phyloP scores from a whole-genome alignment of 2,329 filamentous ascomycete genomes.

The Pseudopithomyces maydicus region DNA sequence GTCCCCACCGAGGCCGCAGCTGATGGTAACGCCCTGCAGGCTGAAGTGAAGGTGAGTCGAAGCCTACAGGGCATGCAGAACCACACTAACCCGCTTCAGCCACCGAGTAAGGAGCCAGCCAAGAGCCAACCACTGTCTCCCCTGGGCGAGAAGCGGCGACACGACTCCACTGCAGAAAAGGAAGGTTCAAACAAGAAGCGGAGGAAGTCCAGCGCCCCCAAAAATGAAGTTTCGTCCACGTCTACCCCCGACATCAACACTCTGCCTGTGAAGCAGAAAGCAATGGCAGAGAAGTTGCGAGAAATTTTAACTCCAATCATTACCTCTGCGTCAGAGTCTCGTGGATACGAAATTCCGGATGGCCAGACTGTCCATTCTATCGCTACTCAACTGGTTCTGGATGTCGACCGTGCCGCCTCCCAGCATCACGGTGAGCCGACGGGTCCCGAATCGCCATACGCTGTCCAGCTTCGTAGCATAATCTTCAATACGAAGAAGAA shows the following conservation, averaged over 20 bases:
- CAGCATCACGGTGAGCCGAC: slow-evolving; percentile 59
- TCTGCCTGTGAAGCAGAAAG: slow-evolving; percentile 69
- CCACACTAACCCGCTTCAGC: slow-evolving; percentile 17
- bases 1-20: slow-evolving; percentile 10
- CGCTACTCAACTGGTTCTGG: slow-evolving; percentile 72
- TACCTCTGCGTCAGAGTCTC: slow-evolving; percentile 68
- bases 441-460: slow-evolving; percentile 55
- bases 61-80: not conserved
- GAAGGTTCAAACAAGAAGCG: slow-evolving; percentile 40
- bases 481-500: slow-evolving; percentile 91
- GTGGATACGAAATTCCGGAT: slow-evolving; percentile 65
- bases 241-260: slow-evolving; percentile 25
- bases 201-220: slow-evolving; percentile 41
- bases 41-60: slow-evolving; percentile 28
- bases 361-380: slow-evolving; percentile 67
- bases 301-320: slow-evolving; percentile 72
- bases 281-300: slow-evolving; percentile 70
- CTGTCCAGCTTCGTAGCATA: slow-evolving; percentile 73
- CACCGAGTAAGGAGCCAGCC: slow-evolving; percentile 23
- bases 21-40: slow-evolving; percentile 30
- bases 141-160: slow-evolving; percentile 43
- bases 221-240: slow-evolving; percentile 20
- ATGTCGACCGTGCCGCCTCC: slow-evolving; percentile 75
- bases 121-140: slow-evolving; percentile 42
- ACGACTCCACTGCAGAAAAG: slow-evolving; percentile 38